Base-by-base conservation (phyloP, 2,329 filamentous ascomycete genomes). In the Fusarium siculi region DNA sequence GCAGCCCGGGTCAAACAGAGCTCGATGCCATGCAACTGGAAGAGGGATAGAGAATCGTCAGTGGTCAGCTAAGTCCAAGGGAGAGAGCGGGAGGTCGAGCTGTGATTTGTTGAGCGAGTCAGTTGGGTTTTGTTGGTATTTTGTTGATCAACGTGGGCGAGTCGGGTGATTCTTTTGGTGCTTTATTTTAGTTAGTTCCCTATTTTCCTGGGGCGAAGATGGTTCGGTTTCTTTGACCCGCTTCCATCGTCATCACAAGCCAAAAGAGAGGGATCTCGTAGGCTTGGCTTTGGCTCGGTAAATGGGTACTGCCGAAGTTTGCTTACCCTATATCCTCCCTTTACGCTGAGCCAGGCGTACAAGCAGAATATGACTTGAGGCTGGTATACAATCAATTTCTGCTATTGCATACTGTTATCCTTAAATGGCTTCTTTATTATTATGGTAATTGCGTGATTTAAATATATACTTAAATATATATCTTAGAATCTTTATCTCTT, bases 1-100 rank as follows among this genome's bases (percentile, higher is more conserved):
- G 70, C 73, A 77, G 76, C 74, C 72, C 67, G 63, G 52, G 52
- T 76, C 52, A 76, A 59, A 59, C 42, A 61, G 54, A 74, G 68
- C 63, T 52, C 53, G 66, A 63, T 73, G 74, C 75, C 76, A 78
- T 78, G 63, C 63, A 74, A 47, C 19, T 47, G 19, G 37, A n/a
- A 36, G 50, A 57, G 34, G 30, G 47, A 50, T 23, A 34, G 47
- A 6, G 47, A 52, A 59, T 67, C 60, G 58, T 68, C 58, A 60
- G 49, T 56, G 62, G 62, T 64, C 60, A 64, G 63, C 43, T 54
- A 59, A 66, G 53, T 30, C 23, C 39, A 62, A 53, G 53, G 53
- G 60, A 58, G 49, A 60, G 46, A 58, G 40, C 60, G 25, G 21
- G 15, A 52, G 11, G 32, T 7, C n/a, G 42, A 50, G 39, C 63